phyloP scores from a whole-genome alignment of 2,329 filamentous ascomycete genomes.

The Passalora sequoiae region DNA sequence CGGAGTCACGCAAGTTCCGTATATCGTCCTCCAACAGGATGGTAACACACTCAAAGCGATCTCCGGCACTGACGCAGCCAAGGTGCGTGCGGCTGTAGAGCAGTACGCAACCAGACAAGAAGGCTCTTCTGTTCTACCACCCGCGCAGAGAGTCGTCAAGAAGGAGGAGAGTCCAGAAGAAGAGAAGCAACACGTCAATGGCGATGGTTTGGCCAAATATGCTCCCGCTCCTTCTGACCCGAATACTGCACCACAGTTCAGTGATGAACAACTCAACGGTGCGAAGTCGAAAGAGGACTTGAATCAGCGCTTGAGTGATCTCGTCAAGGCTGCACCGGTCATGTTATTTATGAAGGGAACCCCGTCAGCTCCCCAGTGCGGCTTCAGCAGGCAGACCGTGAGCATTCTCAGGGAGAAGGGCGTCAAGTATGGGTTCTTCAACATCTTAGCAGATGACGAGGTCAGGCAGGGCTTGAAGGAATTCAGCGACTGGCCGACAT shows the following conservation, averaged over 20 bases:
- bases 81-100: constrained; percentile 81
- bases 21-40: constrained; percentile 74
- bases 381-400: constrained; percentile 88
- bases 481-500: constrained; percentile 98
- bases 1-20: constrained; percentile 91
- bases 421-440: constrained; percentile 98
- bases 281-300: constrained; percentile 71
- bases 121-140: constrained; percentile 39
- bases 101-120: constrained; percentile 55
- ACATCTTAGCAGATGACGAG: constrained; percentile 95
- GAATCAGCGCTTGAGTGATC: constrained; percentile 69
- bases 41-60: constrained; percentile 75
- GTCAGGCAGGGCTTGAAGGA: constrained; percentile 94
- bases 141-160: constrained; percentile 36
- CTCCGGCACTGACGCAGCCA: constrained; percentile 81
- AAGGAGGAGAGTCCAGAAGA: constrained; percentile 10
- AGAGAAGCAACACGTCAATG: constrained; percentile 18
- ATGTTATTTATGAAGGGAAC: constrained; percentile 99
- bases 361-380: constrained; percentile 78
- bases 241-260: constrained; percentile 45
- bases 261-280: constrained; percentile 35
- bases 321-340: constrained; percentile 91
- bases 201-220: constrained; percentile 40
- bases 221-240: constrained; percentile 41
- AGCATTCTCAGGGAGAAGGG: constrained; percentile 79